phyloP scores from a whole-genome alignment of 2,329 filamentous ascomycete genomes.

The Aspergillus sp. region DNA sequence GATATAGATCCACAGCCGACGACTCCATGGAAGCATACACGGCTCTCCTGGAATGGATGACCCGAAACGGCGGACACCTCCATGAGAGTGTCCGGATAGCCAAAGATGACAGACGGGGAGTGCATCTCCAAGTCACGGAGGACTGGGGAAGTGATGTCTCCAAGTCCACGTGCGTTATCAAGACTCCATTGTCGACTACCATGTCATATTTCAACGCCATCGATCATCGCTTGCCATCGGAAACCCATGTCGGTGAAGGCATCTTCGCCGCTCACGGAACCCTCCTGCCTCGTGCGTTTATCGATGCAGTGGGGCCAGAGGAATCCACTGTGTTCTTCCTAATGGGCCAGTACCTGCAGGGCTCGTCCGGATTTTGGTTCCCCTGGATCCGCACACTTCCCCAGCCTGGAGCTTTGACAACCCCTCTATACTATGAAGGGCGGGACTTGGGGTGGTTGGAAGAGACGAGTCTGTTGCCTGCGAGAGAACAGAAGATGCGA shows the following conservation, averaged over 20 bases:
- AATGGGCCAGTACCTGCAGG: conserved; percentile 56
- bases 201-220: conserved; percentile 32
- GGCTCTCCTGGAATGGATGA: conserved; percentile 25
- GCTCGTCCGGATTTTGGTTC: conserved; percentile 53
- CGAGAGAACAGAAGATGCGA: conserved; percentile 23
- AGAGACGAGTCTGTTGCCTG: conserved; percentile 26
- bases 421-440: conserved; percentile 56
- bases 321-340: conserved; percentile 60
- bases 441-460: conserved; percentile 47
- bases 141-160: conserved; percentile 16
- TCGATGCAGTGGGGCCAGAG: conserved; percentile 45
- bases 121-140: conserved; percentile 26
- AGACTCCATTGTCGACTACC: conserved; percentile 24
- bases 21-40: conserved; percentile 17
- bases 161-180: conserved; percentile 26
- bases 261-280: conserved; percentile 24
- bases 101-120: conserved; percentile 24
- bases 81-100: conserved; percentile 25
- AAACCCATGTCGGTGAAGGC: conserved; percentile 1
- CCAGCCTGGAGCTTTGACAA: conserved; percentile 50
- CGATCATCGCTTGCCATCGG: conserved; percentile 9
- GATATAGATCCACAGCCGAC: too few relatives aligned
- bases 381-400: conserved; percentile 60
- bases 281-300: conserved; percentile 42
- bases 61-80: conserved; percentile 21